Evolutionary conservation across 2,329 filamentous ascomycete species (phyloP).

Genomic region (Macroventuria anomochaeta): DNA sequence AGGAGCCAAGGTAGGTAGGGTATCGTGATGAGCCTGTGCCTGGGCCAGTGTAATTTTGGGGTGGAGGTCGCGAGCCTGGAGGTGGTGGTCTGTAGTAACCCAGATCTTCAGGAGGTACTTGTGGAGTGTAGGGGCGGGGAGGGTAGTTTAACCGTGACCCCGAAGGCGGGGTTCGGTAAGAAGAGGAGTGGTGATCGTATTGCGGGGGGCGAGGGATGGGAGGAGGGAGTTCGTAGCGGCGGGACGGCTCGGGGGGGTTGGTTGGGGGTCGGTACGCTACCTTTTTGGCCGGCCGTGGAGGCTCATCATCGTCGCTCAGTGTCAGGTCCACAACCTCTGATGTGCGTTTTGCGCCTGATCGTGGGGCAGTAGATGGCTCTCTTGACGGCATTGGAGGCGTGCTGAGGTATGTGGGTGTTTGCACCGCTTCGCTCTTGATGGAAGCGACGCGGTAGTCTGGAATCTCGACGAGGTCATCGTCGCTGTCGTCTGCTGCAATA

Average conservation of each 20-base stretch:
- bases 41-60: slow-evolving; percentile 14
- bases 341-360: slow-evolving; percentile 52
- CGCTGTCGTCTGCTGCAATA: slow-evolving; percentile 52
- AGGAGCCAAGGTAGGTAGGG: slow-evolving; percentile 36
- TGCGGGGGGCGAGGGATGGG: slow-evolving; percentile 30
- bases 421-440: slow-evolving; percentile 50
- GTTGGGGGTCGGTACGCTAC: slow-evolving; percentile 51
- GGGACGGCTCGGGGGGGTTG: slow-evolving; percentile 42
- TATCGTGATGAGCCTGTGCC: slow-evolving; percentile 37
- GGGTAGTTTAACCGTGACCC: slow-evolving; percentile 29
- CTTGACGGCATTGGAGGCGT: slow-evolving; percentile 57
- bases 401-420: slow-evolving; percentile 47
- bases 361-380: slow-evolving; percentile 46
- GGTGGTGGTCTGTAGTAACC: slow-evolving; percentile 13
- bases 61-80: slow-evolving; percentile 9
- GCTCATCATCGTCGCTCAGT: slow-evolving; percentile 54
- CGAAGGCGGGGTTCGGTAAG: slow-evolving; percentile 33
- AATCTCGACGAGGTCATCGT: slow-evolving; percentile 56
- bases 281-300: slow-evolving; percentile 47
- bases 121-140: slow-evolving; percentile 13
- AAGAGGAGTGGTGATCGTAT: slow-evolving; percentile 20
- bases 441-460: slow-evolving; percentile 48
- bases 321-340: slow-evolving; percentile 59
- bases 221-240: slow-evolving; percentile 40
- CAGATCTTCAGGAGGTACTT: slow-evolving; percentile 7